phyloP scores from a whole-genome alignment of 73 alveolate genomes.

The Paramecium caudatum region DNA sequence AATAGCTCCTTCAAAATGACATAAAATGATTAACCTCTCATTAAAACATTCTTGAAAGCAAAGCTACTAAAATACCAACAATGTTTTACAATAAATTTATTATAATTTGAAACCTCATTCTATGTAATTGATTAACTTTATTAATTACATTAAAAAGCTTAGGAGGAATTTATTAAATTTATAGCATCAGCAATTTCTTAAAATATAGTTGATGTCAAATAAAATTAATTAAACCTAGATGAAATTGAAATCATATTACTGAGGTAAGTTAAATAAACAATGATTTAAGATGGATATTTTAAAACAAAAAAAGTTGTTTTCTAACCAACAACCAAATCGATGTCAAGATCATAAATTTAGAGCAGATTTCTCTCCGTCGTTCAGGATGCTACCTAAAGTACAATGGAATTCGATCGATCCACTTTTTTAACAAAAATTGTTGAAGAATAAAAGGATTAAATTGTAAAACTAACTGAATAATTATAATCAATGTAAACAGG shows the following conservation, averaged over 20 bases:
- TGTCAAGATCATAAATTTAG: constrained; percentile 7
- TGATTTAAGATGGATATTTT: constrained; percentile 13
- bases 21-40: neutral
- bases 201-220: neutral
- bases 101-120: constrained; percentile 30
- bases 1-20: neutral
- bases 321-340: neutral
- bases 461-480: neutral
- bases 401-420: neutral
- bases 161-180: constrained; percentile 30
- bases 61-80: constrained; percentile 15
- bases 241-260: constrained; percentile 26
- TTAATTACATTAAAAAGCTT: neutral
- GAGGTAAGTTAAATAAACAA: constrained; percentile 4
- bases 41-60: neutral
- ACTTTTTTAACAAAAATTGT: neutral
- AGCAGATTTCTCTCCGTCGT: constrained; percentile 1
- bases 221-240: neutral
- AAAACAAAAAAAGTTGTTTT: neutral
- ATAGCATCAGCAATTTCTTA: constrained; percentile 33
- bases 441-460: constrained; percentile 26
- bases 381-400: neutral
- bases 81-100: constrained; percentile 22
- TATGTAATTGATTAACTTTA: constrained; percentile 6
- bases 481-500: neutral